These are phyloP conservation scores for Fusarium transvaalense DNA, from an alignment of 2,329 filamentous ascomycete species.

Conservation along the genomic window DNA sequence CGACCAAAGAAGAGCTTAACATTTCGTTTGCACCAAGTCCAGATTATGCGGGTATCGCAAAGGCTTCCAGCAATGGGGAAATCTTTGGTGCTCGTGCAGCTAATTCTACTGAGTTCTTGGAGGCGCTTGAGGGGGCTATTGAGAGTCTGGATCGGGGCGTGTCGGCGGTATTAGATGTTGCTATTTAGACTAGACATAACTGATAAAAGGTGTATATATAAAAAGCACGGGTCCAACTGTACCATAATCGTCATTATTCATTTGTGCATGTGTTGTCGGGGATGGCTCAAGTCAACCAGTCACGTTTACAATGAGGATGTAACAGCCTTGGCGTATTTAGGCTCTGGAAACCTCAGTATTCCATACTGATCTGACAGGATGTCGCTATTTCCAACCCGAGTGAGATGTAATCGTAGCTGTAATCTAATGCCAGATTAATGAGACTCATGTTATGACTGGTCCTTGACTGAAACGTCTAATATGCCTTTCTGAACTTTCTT, in stretches of 20 bases:
- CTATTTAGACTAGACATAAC: neutral
- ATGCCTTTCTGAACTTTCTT: neutral
- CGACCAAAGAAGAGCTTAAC: constrained; percentile 14
- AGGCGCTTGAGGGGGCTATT: neutral
- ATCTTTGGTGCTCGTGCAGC: constrained; percentile 8
- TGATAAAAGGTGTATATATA: neutral
- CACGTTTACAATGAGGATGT: neutral
- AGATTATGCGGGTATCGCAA: constrained; percentile 15
- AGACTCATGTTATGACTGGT: accelerated
- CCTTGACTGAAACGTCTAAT: accelerated
- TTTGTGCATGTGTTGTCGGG: no score
- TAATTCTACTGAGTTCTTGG: neutral
- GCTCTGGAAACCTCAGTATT: neutral
- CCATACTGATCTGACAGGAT: accelerated
- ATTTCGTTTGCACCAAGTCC: constrained; percentile 21
- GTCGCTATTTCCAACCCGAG: neutral
- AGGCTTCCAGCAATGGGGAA: constrained; percentile 1
- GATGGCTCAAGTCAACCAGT: no score
- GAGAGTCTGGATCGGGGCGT: constrained; percentile 16
- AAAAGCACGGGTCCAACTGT: no score
- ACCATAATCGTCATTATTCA: neutral
- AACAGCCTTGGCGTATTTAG: neutral
- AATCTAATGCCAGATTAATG: neutral
- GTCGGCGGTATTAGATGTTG: constrained; percentile 13
- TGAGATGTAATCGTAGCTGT: neutral